Conservation (phyloP, 169 alveolate species). For the Eimeria mitis region DNA sequence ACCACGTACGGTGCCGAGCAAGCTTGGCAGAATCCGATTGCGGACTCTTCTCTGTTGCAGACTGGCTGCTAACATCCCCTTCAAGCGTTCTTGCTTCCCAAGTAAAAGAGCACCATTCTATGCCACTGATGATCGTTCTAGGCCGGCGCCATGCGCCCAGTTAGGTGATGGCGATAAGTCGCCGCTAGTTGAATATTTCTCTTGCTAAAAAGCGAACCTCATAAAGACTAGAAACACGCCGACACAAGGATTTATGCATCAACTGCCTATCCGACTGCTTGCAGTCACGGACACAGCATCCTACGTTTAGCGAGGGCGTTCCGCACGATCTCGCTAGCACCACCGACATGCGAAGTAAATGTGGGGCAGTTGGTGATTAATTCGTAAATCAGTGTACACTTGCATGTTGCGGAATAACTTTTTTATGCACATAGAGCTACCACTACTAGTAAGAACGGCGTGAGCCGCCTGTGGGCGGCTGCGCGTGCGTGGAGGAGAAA, state of each 20-base stretch:
- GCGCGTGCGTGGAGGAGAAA: constrained; percentile 11
- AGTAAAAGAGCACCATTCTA: background rate
- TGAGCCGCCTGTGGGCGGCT: constrained; percentile 17
- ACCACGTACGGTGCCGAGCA: background rate
- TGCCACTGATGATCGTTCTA: background rate
- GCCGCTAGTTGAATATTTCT: background rate
- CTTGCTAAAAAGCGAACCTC: background rate
- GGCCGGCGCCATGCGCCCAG: background rate
- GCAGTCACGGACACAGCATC: background rate
- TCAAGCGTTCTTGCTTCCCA: background rate
- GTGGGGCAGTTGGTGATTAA: background rate
- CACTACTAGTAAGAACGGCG: background rate
- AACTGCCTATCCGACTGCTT: background rate
- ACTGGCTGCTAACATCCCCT: too few relatives aligned
- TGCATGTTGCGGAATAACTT: background rate
- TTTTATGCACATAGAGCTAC: background rate
- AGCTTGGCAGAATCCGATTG: background rate
- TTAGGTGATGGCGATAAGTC: background rate
- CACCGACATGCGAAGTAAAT: background rate
- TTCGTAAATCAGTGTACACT: background rate
- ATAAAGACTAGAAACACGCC: background rate
- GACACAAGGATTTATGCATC: background rate
- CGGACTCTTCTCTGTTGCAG: background rate
- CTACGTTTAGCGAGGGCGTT: background rate
- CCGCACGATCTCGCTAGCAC: background rate